These are phyloP conservation scores for Cytospora paraplurivora DNA, from an alignment of 2,329 filamentous ascomycete genomes.

Conservation along the genomic window DNA sequence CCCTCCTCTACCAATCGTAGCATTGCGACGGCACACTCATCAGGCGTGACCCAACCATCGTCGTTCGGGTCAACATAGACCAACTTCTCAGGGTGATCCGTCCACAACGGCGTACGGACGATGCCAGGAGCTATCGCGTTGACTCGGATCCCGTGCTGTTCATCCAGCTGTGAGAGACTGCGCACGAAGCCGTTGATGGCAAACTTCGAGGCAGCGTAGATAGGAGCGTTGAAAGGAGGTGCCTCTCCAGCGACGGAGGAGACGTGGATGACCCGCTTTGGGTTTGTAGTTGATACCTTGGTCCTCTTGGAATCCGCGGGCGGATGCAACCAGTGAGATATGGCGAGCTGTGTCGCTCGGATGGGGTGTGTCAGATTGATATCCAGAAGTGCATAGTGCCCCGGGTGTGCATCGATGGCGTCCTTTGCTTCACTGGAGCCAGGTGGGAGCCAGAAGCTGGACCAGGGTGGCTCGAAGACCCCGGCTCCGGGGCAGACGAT, in stretches of 20 bases:
- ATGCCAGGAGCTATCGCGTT: conserved; percentile 48
- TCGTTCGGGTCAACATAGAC: conserved; percentile 38
- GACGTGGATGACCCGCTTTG: conserved; percentile 43
- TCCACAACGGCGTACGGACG: conserved; percentile 49
- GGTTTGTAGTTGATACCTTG: conserved; percentile 34
- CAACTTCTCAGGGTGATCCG: conserved; percentile 48
- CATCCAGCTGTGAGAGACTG: conserved; percentile 42
- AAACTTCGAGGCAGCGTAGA: conserved; percentile 45
- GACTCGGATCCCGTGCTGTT: conserved; percentile 41
- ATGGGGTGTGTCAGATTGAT: conserved; percentile 48
- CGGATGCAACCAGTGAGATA: conserved; percentile 42
- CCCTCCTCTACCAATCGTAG: conserved; percentile 41
- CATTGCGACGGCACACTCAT: conserved; percentile 49
- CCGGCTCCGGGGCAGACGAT: conserved; percentile 51
- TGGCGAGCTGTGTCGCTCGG: conserved; percentile 43
- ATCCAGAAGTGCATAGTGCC: conserved; percentile 41
- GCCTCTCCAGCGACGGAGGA: conserved; percentile 42
- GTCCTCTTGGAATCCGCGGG: neutral
- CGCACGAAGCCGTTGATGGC: conserved; percentile 46
- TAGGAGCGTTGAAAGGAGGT: conserved; percentile 39
- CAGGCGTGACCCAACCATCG: conserved; percentile 46
- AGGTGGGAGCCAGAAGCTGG: conserved; percentile 47
- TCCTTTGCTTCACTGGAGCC: conserved; percentile 40
- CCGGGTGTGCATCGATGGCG: conserved; percentile 30
- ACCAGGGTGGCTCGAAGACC: conserved; percentile 49